A percentile compares a stretch with the other conserved stretches of the same genome.
Evolutionary conservation across 139 green algal species (phyloP).

Genomic region (Chlamydomonas sp.): DNA sequence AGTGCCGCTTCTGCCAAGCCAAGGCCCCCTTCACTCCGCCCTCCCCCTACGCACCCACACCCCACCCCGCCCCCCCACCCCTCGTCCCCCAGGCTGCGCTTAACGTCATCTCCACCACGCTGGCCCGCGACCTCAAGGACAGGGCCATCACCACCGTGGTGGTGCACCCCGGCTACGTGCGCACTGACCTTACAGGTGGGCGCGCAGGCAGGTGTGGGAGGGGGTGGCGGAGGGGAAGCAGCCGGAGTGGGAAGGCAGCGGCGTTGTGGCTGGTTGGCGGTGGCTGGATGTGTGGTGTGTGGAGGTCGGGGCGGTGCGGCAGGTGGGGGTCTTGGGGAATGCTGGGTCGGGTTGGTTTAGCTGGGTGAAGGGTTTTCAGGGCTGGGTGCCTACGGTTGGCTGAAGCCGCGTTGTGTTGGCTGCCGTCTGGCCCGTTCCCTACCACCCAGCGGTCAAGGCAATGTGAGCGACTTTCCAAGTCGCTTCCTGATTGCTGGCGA

Average conservation of each 20-base stretch:
- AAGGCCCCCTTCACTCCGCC: neutral
- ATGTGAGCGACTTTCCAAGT: neutral
- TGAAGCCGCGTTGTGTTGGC: neutral
- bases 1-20: neutral
- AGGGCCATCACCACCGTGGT: conserved; percentile 60
- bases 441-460: neutral
- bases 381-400: too few relatives aligned
- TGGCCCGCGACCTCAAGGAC: conserved; percentile 70
- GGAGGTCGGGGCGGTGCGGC: too few relatives aligned
- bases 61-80: neutral
- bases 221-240: neutral
- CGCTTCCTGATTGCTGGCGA: neutral
- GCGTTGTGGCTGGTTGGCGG: neutral
- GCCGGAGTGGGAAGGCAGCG: neutral
- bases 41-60: neutral
- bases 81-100: conserved; percentile 70
- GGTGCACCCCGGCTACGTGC: conserved; percentile 73
- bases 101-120: conserved; percentile 78
- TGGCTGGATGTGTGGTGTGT: neutral
- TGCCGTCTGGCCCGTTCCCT: neutral
- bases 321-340: too few relatives aligned
- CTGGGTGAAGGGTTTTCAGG: too few relatives aligned
- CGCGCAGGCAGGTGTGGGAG: neutral
- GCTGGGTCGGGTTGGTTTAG: too few relatives aligned
- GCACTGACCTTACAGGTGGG: conserved; percentile 45